Percentiles rank a stretch among this genome's conserved stretches.
phyloP scores from a whole-genome alignment of 1,284 basidiomycete species.

The Microbotryum scabiosae region DNA sequence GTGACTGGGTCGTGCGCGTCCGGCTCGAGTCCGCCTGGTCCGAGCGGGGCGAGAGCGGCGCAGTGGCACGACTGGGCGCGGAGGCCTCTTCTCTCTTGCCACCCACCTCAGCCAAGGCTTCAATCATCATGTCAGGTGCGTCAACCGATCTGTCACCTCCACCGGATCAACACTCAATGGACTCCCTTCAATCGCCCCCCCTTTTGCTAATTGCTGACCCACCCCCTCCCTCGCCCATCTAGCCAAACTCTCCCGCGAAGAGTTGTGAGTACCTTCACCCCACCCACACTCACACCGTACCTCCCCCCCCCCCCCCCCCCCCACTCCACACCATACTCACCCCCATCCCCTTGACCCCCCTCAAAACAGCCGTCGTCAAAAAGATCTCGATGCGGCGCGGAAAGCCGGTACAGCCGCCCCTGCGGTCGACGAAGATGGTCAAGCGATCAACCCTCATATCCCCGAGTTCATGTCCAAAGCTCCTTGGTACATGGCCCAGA shows the following conservation, averaged over 20 bases:
- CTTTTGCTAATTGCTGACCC: not conserved
- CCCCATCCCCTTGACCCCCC: not conserved
- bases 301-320: no score
- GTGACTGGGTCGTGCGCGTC: no score
- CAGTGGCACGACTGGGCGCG: no score
- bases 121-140: conserved; percentile 9
- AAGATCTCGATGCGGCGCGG: conserved; percentile 84
- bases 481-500: conserved; percentile 95
- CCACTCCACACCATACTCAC: not conserved
- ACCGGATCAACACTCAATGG: not conserved
- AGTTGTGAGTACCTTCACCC: conserved; percentile 13
- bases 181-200: not conserved
- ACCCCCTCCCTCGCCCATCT: not conserved
- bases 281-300: not conserved
- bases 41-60: no score
- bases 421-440: conserved; percentile 86
- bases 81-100: not conserved
- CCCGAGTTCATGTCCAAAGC: conserved; percentile 65
- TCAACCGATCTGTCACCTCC: fast-evolving
- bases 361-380: conserved; percentile 17
- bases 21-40: no score
- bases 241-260: conserved; percentile 30
- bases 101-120: not conserved
- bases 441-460: conserved; percentile 96
- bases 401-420: conserved; percentile 96